A percentile compares a stretch with the other conserved stretches of the same genome.
Evolutionary conservation across 257 asterid genomes (phyloP).

Genomic region (Solanum acaule): DNA sequence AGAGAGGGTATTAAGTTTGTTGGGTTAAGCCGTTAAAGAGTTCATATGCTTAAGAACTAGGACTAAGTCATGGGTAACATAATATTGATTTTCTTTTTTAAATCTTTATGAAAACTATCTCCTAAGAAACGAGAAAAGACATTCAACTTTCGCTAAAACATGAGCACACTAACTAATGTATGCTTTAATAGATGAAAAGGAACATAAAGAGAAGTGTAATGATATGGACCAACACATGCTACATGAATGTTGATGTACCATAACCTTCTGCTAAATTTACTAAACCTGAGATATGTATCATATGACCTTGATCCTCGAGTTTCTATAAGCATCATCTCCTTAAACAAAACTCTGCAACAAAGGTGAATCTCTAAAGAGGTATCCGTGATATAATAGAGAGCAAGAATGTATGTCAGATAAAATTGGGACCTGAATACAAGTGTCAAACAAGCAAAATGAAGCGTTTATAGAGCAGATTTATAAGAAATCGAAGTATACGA

Average conservation of each 20-base stretch:
- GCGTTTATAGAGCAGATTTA: no score
- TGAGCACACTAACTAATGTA: background rate
- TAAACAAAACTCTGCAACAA: conserved; percentile 79
- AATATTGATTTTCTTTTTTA: background rate
- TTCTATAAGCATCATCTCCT: conserved; percentile 83
- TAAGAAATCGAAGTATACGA: no score
- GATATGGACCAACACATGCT: background rate
- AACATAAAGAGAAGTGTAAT: background rate
- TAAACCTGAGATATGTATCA: conserved; percentile 65
- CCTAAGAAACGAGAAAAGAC: background rate
- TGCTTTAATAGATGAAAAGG: background rate
- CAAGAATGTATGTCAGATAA: conserved; percentile 43
- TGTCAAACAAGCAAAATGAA: no score
- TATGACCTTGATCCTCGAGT: conserved; percentile 94
- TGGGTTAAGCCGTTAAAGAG: background rate
- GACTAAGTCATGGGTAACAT: background rate
- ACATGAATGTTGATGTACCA: background rate
- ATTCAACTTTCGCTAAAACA: background rate
- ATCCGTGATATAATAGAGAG: conserved; percentile 73
- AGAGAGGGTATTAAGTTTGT: background rate
- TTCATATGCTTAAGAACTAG: background rate
- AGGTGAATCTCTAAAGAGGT: conserved; percentile 74
- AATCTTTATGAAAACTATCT: background rate
- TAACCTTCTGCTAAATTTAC: background rate
- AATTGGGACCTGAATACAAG: conserved; percentile 53